Evolutionary conservation across 306 rosid species (phyloP), one percentile per base, ranked within the genome.

Genomic region (Sophora flavescens): DNA sequence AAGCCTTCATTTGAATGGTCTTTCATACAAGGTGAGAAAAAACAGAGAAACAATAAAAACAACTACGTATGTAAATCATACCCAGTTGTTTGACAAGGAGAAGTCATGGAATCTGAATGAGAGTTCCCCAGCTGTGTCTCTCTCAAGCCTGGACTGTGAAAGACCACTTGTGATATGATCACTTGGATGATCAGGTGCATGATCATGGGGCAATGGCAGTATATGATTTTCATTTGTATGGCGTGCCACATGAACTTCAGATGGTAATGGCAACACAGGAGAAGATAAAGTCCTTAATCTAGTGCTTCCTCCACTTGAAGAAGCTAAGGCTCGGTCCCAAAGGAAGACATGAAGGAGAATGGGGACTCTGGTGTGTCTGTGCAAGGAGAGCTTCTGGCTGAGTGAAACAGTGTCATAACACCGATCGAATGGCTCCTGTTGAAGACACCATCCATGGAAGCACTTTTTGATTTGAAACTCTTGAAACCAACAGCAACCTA

Each of bases 401-500:
- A 93, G 83, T 6, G 98, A 91, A 69, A 93, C 90, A 0, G 98
- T 93, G 70, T 91, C 97, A 8, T 75, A 93, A 79, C 98, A 93
- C 78, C 97, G n/a, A n/a, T n/a, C n/a, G 77, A 74, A 93, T 82
- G 22, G 98, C 98, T 53, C 98, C 97, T 0, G 98, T 88, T 2
- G 97, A 84, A 44, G 98, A 91, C 13, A 90, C 97, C 88, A 93
- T 84, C 98, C 98, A 93, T 48, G 98, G 98, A 8, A 90, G 90
- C 2, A 90, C 93, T 70, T 91, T 93, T 75, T 91, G 93, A 67
- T 93, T 93, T 10, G 93, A 84, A 45, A 93, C 88, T 77, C 97
- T 88, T 68, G 97, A 93, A 47, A 93, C 88, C 57, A 91, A 91
- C 60, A 93, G 74, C 72, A 91, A 50, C 68, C 88, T 90, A 3